These are phyloP conservation scores for Fusarium torreyae DNA, from an alignment of 2,329 filamentous ascomycete species.

Conservation along the genomic window DNA sequence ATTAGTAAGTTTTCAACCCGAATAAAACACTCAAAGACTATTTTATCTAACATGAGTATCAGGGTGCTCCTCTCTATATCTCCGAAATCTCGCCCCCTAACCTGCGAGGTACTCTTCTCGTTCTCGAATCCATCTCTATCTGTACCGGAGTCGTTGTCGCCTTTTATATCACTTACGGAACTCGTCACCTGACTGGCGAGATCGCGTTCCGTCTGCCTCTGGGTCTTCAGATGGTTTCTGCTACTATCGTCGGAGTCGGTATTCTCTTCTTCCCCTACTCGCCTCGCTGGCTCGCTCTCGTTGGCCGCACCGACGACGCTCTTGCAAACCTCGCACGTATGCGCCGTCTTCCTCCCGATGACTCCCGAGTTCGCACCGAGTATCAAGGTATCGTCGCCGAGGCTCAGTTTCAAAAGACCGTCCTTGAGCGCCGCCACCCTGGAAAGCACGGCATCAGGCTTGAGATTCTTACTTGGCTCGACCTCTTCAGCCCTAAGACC, in stretches of 20 bases:
- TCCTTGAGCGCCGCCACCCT: conserved; percentile 19
- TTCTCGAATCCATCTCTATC: conserved; percentile 61
- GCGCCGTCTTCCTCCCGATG: conserved; percentile 68
- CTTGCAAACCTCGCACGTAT: conserved; percentile 69
- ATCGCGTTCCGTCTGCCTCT: conserved; percentile 52
- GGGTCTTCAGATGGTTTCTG: conserved; percentile 67
- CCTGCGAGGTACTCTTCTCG: conserved; percentile 64
- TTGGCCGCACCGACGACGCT: conserved; percentile 76
- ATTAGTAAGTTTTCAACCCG: conserved; percentile 51
- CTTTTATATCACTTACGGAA: conserved; percentile 69
- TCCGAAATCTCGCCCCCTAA: conserved; percentile 65
- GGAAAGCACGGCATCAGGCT: conserved; percentile 15
- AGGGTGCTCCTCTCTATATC: conserved; percentile 61
- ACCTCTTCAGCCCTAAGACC: conserved; percentile 63
- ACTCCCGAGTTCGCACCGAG: conserved; percentile 73
- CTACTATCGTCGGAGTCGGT: conserved; percentile 32
- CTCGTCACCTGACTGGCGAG: conserved; percentile 45
- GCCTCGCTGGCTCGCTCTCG: conserved; percentile 78
- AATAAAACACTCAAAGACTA: too few relatives aligned
- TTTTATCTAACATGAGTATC: too few relatives aligned
- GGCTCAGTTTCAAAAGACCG: conserved; percentile 67
- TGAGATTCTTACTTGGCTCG: conserved; percentile 64
- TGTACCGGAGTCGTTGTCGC: conserved; percentile 62
- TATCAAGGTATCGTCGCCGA: conserved; percentile 70
- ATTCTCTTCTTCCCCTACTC: conserved; percentile 43